Evolutionary conservation across 805 yeast species (phyloP), one percentile per base, ranked within the genome.

Genomic region (Kuraishia molischiana): DNA sequence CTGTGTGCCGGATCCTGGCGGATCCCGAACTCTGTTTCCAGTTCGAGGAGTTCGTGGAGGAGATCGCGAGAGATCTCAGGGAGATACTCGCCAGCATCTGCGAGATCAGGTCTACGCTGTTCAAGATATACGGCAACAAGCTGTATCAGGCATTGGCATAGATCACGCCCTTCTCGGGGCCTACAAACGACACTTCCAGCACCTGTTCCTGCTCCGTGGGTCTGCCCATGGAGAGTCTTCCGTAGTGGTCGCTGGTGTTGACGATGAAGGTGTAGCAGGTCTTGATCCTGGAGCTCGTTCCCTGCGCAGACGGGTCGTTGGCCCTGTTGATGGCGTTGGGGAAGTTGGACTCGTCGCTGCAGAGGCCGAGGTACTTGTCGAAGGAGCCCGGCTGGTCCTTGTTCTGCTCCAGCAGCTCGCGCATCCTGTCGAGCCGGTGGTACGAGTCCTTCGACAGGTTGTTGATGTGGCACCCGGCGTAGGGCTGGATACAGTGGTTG

Each of bases 241-340:
- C 44, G 5, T 32, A 28, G 15, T 15, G 6, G 10, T 38, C 33
- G 9, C 33, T 35, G 11, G 35, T 29, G 28, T 41, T 32, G 33
- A 41, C 28, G 19, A 41, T 32, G 9, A 38, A 15, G 2, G 44
- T 24, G 36, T 41, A 41, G 22, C 38, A 28, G n/a, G 44, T 41
- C 24, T 38, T 40, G 5, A 32, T 2, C 2, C 37, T 28, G 13
- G 32, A 30, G 17, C 11, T 30, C 11, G 44, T 18, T 1, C 44
- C 44, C 10, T 5, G 8, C 9, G 3, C 19, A 4, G 36, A 14
- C 3, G 35, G 29, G 32, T 41, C 35, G 18, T 36, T 32, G 8
- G 34, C 35, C 14, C 41, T 28, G 31, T 41, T 41, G 19, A 41
- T 38, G 5, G 41, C 26, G 20, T 34, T 26, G 4, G 44, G 44